phyloP scores from a whole-genome alignment of 176 grass and related monocot genomes.

The Eleusine indica region DNA sequence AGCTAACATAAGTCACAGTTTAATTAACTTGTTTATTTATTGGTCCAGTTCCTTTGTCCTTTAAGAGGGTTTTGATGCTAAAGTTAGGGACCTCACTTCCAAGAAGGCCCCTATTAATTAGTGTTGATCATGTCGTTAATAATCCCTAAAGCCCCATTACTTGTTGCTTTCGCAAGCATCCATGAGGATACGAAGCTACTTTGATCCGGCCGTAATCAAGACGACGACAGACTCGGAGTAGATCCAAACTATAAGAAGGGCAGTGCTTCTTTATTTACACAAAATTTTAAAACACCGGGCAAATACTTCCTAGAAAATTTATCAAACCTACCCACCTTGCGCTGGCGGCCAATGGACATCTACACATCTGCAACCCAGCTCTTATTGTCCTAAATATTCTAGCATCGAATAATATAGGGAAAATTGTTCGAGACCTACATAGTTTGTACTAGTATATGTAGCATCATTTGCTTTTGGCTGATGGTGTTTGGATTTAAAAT shows the following conservation, averaged over 20 bases:
- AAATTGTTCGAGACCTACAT: background rate
- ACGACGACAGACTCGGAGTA: slow-evolving; percentile 14
- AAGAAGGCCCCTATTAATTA: slow-evolving; percentile 29
- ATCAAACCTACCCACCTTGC: slow-evolving; percentile 1
- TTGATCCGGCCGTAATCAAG: slow-evolving; percentile 26
- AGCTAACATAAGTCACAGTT: slow-evolving; percentile 3
- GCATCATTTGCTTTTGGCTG: slow-evolving; percentile 41
- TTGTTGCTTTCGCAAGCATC: slow-evolving; percentile 53
- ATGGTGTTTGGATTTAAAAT: slow-evolving; percentile 9
- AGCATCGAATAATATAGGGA: background rate
- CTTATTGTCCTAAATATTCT: background rate
- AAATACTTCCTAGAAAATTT: slow-evolving; percentile 5
- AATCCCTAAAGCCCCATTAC: slow-evolving; percentile 26
- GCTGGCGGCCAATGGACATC: slow-evolving; percentile 26
- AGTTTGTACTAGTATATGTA: background rate
- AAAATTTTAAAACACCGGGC: background rate
- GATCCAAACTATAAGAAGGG: background rate
- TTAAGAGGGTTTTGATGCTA: slow-evolving; percentile 35
- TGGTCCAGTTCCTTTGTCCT: slow-evolving; percentile 19
- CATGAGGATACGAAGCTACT: slow-evolving; percentile 36
- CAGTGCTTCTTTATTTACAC: slow-evolving; percentile 19
- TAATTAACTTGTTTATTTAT: slow-evolving; percentile 16
- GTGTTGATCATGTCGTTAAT: slow-evolving; percentile 23
- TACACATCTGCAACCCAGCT: background rate
- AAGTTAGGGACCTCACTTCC: slow-evolving; percentile 43